Evolutionary conservation across 306 rosid species (phyloP).

Genomic region (Cajanus cajan): DNA sequence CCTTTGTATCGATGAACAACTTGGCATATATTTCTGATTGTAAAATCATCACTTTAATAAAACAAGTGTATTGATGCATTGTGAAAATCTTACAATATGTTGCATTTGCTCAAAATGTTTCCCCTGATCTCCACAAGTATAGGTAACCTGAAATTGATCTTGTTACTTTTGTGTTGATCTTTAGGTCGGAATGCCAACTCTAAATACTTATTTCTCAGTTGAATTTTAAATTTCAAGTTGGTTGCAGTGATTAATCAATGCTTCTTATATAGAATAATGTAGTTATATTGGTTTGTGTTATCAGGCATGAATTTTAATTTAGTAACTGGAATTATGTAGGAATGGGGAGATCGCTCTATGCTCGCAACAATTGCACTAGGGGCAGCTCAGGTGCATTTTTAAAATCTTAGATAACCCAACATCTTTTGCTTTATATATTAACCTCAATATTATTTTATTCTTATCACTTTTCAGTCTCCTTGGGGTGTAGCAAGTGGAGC

Average conservation of each 20-base stretch:
- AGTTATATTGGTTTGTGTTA: constrained; percentile 5
- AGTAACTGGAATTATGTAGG: constrained; percentile 52
- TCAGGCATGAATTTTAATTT: constrained; percentile 16
- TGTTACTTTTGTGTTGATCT: not conserved
- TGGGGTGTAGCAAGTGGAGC: constrained; percentile 99
- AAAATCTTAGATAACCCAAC: constrained; percentile 7
- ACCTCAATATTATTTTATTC: constrained; percentile 15
- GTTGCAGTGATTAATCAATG: constrained; percentile 3
- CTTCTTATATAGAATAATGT: not conserved
- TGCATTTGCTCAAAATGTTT: constrained; percentile 1
- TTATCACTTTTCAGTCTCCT: constrained; percentile 71
- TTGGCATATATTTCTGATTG: constrained; percentile 10
- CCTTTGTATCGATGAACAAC: constrained; percentile 5
- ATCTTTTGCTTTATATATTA: constrained; percentile 4
- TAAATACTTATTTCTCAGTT: not conserved
- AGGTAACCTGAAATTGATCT: not conserved
- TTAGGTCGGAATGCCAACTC: not conserved
- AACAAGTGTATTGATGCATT: not conserved
- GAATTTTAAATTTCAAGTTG: constrained; percentile 8
- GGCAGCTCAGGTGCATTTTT: constrained; percentile 84
- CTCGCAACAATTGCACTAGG: constrained; percentile 96
- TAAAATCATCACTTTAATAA: constrained; percentile 5
- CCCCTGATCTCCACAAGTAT: not conserved
- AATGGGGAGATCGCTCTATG: constrained; percentile 99
- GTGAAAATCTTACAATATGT: constrained; percentile 21